Percentiles rank a stretch among this genome's conserved stretches.
phyloP scores from a whole-genome alignment of 75 land plant genomes.

The Pinus tabuliformis region DNA sequence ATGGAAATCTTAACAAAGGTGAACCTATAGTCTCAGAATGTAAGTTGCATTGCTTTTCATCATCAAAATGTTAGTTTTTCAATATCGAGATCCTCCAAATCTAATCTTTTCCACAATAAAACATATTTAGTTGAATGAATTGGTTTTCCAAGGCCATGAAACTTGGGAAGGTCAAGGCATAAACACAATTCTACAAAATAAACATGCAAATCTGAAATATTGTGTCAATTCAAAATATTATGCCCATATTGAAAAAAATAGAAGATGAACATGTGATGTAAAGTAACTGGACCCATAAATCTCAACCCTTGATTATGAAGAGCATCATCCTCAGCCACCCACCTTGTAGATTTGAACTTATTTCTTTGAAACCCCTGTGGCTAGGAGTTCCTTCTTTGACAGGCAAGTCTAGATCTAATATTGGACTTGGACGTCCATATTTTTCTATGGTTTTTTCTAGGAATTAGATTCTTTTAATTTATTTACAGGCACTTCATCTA shows the following conservation, averaged over 20 bases:
- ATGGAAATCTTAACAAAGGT: neutral
- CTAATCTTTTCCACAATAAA: neutral
- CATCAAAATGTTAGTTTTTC: no score
- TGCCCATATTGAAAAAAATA: neutral
- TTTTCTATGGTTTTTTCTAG: conserved; percentile 13
- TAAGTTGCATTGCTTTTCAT: no score
- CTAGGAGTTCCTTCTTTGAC: conserved; percentile 43
- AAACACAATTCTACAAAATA: conserved; percentile 49
- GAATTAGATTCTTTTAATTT: neutral
- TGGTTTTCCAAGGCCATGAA: conserved; percentile 22
- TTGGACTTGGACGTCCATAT: conserved; percentile 65
- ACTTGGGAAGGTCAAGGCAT: conserved; percentile 45
- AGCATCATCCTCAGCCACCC: neutral
- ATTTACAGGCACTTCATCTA: neutral
- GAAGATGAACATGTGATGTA: neutral
- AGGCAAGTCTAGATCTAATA: conserved; percentile 65
- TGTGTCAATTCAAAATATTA: conserved; percentile 1
- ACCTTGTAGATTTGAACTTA: conserved; percentile 72
- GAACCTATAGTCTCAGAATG: no score
- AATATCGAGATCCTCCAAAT: neutral
- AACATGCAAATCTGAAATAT: conserved; percentile 6
- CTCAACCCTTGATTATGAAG: neutral
- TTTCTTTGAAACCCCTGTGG: conserved; percentile 46
- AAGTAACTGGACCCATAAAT: neutral
- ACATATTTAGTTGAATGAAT: conserved; percentile 14